These are phyloP conservation scores for Amyloporia xantha DNA, from an alignment of 768 basidiomycete genomes.

Conservation along the genomic window DNA sequence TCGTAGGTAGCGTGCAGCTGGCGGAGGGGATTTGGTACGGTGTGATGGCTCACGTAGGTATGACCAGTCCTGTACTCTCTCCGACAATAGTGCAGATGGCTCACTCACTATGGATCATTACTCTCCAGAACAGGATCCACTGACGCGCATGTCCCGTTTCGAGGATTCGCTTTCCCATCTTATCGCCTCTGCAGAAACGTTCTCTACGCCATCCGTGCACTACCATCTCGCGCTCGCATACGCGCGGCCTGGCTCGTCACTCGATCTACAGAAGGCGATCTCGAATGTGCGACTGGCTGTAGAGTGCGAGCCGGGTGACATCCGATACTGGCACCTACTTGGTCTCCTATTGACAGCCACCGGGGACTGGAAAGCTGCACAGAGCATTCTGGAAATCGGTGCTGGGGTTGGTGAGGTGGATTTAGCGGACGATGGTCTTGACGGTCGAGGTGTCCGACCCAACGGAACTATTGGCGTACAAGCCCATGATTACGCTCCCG, in stretches of 20 bases:
- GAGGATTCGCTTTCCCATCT: slow-evolving; percentile 48
- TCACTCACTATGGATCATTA: background rate
- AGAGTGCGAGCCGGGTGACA: slow-evolving; percentile 53
- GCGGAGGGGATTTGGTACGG: slow-evolving; percentile 72
- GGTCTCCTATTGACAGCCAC: slow-evolving; percentile 73
- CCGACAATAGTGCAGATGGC: too few species aligned
- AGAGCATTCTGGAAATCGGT: slow-evolving; percentile 73
- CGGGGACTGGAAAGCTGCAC: slow-evolving; percentile 76
- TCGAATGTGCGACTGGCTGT: slow-evolving; percentile 64
- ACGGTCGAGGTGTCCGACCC: background rate
- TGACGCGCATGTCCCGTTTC: slow-evolving; percentile 53
- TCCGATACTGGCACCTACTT: slow-evolving; percentile 88
- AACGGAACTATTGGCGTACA: slow-evolving; percentile 7
- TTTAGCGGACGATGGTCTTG: slow-evolving; percentile 21
- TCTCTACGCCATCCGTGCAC: slow-evolving; percentile 51
- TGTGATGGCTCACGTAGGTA: slow-evolving; percentile 66
- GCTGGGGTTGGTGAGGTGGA: slow-evolving; percentile 48
- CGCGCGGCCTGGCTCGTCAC: slow-evolving; percentile 53
- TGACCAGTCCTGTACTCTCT: slow-evolving; percentile 9
- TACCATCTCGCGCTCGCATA: slow-evolving; percentile 80
- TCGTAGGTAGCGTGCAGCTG: slow-evolving; percentile 53
- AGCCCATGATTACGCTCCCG: slow-evolving; percentile 7
- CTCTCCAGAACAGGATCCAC: slow-evolving; percentile 57
- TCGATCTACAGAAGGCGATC: slow-evolving; percentile 64
- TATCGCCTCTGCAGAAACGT: slow-evolving; percentile 37